Evolutionary conservation across 345 rosid genomes (phyloP).

Genomic region (Boechera divaricarpa): DNA sequence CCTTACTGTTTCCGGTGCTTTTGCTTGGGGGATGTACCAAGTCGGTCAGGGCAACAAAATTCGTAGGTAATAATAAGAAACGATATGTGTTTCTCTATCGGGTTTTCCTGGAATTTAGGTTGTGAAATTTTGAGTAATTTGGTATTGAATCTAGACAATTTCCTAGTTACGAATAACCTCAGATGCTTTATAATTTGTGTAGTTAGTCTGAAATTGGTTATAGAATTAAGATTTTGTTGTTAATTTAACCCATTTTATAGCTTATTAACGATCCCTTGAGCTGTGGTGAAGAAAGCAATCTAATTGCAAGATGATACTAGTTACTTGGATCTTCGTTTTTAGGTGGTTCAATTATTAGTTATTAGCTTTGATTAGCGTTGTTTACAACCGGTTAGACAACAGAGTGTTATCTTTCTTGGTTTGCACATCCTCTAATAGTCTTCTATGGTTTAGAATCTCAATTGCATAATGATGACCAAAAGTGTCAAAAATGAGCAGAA

Average conservation of each 20-base stretch:
- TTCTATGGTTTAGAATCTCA: neutral
- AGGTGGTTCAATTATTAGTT: slow-evolving; percentile 5
- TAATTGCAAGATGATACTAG: neutral
- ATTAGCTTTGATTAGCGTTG: neutral
- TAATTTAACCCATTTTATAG: neutral
- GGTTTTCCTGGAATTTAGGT: neutral
- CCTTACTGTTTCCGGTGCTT: slow-evolving; percentile 76
- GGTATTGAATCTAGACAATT: neutral
- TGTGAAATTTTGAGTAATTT: neutral
- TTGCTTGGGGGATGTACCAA: slow-evolving; percentile 97
- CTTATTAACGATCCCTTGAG: slow-evolving; percentile 11
- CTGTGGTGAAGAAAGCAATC: slow-evolving; percentile 25
- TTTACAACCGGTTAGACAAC: neutral
- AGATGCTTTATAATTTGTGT: neutral
- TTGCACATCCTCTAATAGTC: neutral
- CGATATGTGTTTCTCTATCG: neutral
- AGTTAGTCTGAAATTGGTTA: neutral
- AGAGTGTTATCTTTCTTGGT: slow-evolving; percentile 2
- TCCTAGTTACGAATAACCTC: neutral
- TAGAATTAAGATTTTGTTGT: no score
- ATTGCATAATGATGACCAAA: neutral
- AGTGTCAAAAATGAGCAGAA: neutral
- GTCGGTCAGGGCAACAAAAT: slow-evolving; percentile 97
- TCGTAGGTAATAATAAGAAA: slow-evolving; percentile 64
- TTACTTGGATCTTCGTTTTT: slow-evolving; percentile 13